Evolutionary conservation across 805 yeast species (phyloP), one percentile per base, ranked within the genome.

Genomic region (Wickerhamiella parazyma): DNA sequence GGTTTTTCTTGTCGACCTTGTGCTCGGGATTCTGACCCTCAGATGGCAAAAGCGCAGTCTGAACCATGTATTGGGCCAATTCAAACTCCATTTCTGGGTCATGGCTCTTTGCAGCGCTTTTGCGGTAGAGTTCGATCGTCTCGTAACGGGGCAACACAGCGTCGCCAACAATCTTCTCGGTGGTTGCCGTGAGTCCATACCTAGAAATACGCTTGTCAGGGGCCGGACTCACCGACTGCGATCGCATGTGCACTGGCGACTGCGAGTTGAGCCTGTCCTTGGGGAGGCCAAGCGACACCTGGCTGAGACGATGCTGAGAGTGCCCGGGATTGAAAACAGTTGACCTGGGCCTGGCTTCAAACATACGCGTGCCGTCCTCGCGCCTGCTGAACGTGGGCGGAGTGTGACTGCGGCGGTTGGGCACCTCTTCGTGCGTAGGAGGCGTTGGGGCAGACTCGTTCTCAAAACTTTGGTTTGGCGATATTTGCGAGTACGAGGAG

Each of bases 61-160:
- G 89, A 41, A 85, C 64, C 78, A 83, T 78, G 59, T 81, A 84
- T 62, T 85, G 91, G 1, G 96, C 95, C 58, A 83, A 86, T 55
- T 85, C 85, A 60, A 85, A 84, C 52, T 86, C 71, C n/a, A 84
- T 79, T 16, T 73, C 75, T 0, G 95, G 94, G 55, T 89, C 95
- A 55, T 78, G 79, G 17, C 85, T 74, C 54, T 78, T 82, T 53
- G 79, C 79, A 4, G 93, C 95, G 56, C 84, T 87, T 51, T 79
- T 72, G 44, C 91, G 71, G 65, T 89, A 87, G 67, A 84, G 69
- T 51, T 87, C 95, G 46, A 89, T 73, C 4, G 95, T 86, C 57
- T 81, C 76, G 62, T 80, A 71, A 49, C 91, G 71, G 16, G 94
- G 87, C 54, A 80, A 62, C 49, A 87, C 56, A 38, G 59, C 43